Conservation (phyloP, 305 asterid species). For the Solanum hybrid region DNA sequence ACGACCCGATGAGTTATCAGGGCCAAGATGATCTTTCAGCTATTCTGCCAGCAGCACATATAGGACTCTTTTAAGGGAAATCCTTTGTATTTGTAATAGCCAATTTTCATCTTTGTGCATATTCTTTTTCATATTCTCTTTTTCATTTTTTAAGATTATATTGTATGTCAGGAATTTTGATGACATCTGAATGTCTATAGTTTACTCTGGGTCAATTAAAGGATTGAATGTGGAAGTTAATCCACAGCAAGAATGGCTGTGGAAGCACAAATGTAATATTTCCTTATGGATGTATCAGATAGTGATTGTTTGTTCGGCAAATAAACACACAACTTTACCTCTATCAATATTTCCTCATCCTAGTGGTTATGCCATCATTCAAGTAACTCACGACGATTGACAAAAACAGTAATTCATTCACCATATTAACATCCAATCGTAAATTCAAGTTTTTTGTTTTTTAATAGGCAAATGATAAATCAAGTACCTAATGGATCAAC, state of each 20-base stretch:
- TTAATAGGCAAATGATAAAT: not conserved
- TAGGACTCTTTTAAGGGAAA: not conserved
- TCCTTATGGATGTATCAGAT: not conserved
- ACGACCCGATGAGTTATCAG: slow-evolving; percentile 37
- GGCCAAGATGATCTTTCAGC: slow-evolving; percentile 24
- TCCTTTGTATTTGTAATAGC: slow-evolving; percentile 8
- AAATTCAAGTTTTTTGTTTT: not conserved
- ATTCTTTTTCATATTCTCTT: not conserved
- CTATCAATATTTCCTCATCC: no score
- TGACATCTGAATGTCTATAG: slow-evolving; percentile 7
- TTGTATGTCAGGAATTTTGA: slow-evolving; percentile 11
- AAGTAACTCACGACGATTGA: no score
- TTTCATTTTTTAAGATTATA: slow-evolving; percentile 2
- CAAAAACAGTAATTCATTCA: no score
- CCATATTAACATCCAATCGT: not conserved
- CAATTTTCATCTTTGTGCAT: slow-evolving; percentile 13
- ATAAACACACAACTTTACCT: not conserved
- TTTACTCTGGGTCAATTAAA: not conserved
- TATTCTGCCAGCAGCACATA: not conserved
- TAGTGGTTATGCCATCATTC: no score
- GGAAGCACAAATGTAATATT: not conserved
- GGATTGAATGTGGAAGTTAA: slow-evolving; percentile 1
- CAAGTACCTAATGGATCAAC: not conserved
- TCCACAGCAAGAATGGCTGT: slow-evolving; percentile 1
- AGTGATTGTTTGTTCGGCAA: not conserved